Conservation (phyloP, 2,329 filamentous ascomycete genomes). For the Colletotrichum sp. region DNA sequence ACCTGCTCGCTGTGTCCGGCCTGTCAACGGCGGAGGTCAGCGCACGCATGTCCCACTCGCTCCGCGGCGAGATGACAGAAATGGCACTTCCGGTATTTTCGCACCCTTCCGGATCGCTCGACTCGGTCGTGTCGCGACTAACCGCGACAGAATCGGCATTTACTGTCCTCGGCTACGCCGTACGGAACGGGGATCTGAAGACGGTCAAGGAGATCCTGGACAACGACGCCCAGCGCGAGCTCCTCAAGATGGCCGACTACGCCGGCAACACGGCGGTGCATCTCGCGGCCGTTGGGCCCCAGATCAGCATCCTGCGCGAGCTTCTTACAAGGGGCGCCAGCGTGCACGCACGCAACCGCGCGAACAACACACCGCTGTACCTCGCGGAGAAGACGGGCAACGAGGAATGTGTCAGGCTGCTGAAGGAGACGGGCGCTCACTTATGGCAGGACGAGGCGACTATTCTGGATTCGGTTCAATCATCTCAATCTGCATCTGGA, state of each 20-base stretch:
- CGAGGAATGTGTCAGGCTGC: conserved; percentile 54
- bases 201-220: conserved; percentile 72
- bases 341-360: conserved; percentile 69
- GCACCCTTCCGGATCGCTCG: conserved; percentile 66
- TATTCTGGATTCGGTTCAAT: conserved; percentile 16
- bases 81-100: conserved; percentile 74
- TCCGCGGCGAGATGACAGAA: conserved; percentile 88
- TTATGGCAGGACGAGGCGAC: conserved; percentile 51
- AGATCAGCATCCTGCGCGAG: conserved; percentile 60
- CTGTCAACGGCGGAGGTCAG: conserved; percentile 71
- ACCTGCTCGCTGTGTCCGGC: conserved; percentile 74
- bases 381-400: conserved; percentile 65
- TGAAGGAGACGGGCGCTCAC: conserved; percentile 65
- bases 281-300: conserved; percentile 60
- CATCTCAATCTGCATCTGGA: conserved; percentile 8
- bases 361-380: conserved; percentile 70
- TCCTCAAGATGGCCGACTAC: conserved; percentile 80
- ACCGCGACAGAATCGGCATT: conserved; percentile 65
- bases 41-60: conserved; percentile 72
- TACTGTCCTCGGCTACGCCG: conserved; percentile 79
- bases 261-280: conserved; percentile 77
- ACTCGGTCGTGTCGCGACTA: conserved; percentile 46
- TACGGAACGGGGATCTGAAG: conserved; percentile 71
- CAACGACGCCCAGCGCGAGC: conserved; percentile 60
- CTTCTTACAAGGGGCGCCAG: conserved; percentile 67